Percentiles rank a stretch among this genome's conserved stretches.
These are phyloP conservation scores for Fusarium sp. DNA, from an alignment of 2,329 filamentous ascomycete genomes.

Conservation along the genomic window DNA sequence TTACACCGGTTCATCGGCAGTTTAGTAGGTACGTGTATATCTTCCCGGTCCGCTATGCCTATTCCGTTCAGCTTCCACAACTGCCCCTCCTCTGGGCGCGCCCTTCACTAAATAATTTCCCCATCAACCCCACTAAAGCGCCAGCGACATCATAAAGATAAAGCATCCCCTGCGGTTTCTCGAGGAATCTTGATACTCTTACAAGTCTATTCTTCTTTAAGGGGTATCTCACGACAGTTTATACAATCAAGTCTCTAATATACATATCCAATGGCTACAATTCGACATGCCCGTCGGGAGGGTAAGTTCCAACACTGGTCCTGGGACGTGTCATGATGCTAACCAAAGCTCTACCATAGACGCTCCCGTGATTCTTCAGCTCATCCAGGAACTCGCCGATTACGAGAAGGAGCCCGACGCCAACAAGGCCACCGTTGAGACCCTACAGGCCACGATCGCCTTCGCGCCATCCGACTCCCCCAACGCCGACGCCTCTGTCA, in stretches of 20 bases:
- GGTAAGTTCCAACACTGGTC: conserved; percentile 23
- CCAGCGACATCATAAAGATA: conserved; percentile 6
- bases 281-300: conserved; percentile 44
- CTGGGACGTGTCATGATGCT: conserved; percentile 19
- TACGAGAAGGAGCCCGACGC: conserved; percentile 83
- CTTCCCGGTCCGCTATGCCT: not conserved
- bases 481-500: conserved; percentile 51
- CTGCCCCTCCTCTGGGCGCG: conserved; percentile 30
- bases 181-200: not conserved
- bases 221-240: conserved; percentile 1
- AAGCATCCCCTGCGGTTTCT: not conserved
- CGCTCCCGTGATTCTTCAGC: conserved; percentile 79
- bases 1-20: not conserved
- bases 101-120: conserved; percentile 29
- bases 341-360: conserved; percentile 63
- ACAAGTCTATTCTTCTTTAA: not conserved
- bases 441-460: conserved; percentile 79
- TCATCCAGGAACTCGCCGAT: conserved; percentile 87
- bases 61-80: not conserved
- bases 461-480: conserved; percentile 70
- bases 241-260: conserved; percentile 4
- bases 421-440: conserved; percentile 82
- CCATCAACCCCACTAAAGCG: conserved; percentile 28
- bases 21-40: not conserved
- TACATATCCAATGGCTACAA: conserved; percentile 40